Evolutionary conservation across 1,139 yeast genomes (phyloP), one percentile per base, ranked within the genome.

Genomic region (Waltiozyma sp.): DNA sequence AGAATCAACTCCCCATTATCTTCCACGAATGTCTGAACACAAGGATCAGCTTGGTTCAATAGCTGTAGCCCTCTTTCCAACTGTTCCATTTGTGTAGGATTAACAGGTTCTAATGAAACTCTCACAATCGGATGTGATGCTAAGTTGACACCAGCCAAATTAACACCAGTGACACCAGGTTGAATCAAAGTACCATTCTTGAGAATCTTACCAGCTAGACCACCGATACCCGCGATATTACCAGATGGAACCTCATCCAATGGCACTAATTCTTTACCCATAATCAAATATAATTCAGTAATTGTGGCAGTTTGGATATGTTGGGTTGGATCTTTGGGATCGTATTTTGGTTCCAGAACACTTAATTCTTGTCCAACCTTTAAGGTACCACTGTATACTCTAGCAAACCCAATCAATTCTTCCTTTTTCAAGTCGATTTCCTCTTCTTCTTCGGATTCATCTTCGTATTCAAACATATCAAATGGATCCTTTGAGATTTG

Each of bases 21-120:
- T 55, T 85, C 91, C 38, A 85, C 69, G 54, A 76, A 82, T 52
- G 89, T 84, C 56, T 86, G 88, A 34, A 88, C 89, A 55, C 95
- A 91, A 1, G 97, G 96, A 60, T 89, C 97, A 1, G 97, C 91
- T 51, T 80, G 81, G 45, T 91, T 80, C 40, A 93, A 69, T 45
- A 87, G 66, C 48, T 77, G 80, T 46, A 93, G 69, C 0, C 98
- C 99, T 37, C 71, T 69, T 45, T 82, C 95, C 40, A 93, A 69
- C 53, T 75, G 76, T 28, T 76, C 80, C 66, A 89, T 74, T 52
- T 87, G 80, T 42, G 82, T 72, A 6, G 96, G 95, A 55, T 87
- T 84, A 4, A 77, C 81, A 1, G 99, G 96, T 56, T 93, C 99
- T 13, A 93, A 71, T 0, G 98, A 97, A 35, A 91, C 95, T 53